These are phyloP conservation scores for Tulasnella sp. DNA, from an alignment of 768 basidiomycete species.

Conservation along the genomic window DNA sequence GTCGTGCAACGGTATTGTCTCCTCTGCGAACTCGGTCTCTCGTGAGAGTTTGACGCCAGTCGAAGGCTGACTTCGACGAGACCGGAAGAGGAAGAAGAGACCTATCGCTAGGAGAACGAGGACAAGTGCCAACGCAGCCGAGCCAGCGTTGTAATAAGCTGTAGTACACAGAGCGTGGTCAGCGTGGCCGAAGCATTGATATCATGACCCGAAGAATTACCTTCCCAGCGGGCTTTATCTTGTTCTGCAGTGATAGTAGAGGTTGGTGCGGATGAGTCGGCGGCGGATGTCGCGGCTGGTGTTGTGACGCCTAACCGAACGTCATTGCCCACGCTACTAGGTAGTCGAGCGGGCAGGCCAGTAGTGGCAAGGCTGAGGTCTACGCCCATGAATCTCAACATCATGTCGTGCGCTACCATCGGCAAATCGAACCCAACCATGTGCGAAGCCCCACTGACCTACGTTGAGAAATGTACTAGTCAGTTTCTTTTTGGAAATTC, in stretches of 20 bases:
- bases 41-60: conserved; percentile 25
- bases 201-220: conserved; percentile 32
- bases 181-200: conserved; percentile 7
- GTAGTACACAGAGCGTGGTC: not conserved
- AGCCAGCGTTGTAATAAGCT: conserved; percentile 95
- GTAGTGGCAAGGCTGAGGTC: conserved; percentile 60
- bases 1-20: conserved; percentile 56
- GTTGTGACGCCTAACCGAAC: conserved; percentile 51
- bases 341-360: conserved; percentile 70
- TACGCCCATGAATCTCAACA: conserved; percentile 90
- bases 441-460: conserved; percentile 91
- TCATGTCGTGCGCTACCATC: conserved; percentile 90
- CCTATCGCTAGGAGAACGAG: conserved; percentile 59
- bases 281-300: conserved; percentile 30
- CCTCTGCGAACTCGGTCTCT: conserved; percentile 41
- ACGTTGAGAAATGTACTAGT: not conserved
- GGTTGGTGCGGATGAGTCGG: conserved; percentile 29
- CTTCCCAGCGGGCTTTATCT: conserved; percentile 85
- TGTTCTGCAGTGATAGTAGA: conserved; percentile 54
- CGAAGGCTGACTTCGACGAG: conserved; percentile 31
- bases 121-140: conserved; percentile 72
- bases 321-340: conserved; percentile 65
- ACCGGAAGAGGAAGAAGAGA: conserved; percentile 69
- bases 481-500: not conserved
- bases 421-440: conserved; percentile 91